phyloP scores from a whole-genome alignment of 2,329 filamentous ascomycete genomes.

The Alternaria sp. region DNA sequence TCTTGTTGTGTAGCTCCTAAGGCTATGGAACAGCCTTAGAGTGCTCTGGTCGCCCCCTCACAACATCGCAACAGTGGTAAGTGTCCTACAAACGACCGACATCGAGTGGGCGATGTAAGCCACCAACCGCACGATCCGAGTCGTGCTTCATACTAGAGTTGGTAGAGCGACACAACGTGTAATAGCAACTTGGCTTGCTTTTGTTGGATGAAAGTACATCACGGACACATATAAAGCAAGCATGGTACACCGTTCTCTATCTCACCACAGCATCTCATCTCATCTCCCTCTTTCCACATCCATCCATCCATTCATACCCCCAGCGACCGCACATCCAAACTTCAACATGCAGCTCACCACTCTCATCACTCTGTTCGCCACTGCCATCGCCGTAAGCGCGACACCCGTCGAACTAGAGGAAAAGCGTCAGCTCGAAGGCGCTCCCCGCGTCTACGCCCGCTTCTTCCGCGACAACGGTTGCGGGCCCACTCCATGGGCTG shows the following conservation, averaged over 20 bases:
- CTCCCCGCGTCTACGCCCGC: constrained; percentile 13
- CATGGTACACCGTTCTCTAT: neutral
- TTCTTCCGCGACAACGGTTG: constrained; percentile 12
- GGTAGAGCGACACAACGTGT: neutral
- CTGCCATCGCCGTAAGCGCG: constrained; percentile 2
- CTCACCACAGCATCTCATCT: neutral
- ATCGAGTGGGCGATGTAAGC: neutral
- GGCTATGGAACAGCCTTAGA: neutral
- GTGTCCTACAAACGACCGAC: neutral
- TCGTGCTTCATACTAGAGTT: neutral
- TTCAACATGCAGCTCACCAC: constrained; percentile 6
- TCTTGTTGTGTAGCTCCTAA: neutral
- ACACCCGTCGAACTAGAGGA: constrained; percentile 2
- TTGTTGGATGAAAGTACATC: neutral
- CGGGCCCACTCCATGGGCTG: constrained; percentile 3
- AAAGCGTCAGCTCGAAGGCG: constrained; percentile 6
- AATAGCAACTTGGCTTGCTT: neutral
- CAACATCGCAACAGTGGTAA: neutral
- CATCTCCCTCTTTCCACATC: neutral
- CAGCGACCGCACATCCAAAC: neutral
- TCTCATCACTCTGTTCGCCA: constrained; percentile 6
- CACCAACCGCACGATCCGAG: neutral
- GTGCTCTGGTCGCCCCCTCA: too few species aligned
- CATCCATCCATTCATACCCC: neutral
- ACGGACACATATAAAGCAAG: neutral